Conservation (phyloP, 495 filamentous ascomycete species). For the Penicillium bialowiezense region DNA sequence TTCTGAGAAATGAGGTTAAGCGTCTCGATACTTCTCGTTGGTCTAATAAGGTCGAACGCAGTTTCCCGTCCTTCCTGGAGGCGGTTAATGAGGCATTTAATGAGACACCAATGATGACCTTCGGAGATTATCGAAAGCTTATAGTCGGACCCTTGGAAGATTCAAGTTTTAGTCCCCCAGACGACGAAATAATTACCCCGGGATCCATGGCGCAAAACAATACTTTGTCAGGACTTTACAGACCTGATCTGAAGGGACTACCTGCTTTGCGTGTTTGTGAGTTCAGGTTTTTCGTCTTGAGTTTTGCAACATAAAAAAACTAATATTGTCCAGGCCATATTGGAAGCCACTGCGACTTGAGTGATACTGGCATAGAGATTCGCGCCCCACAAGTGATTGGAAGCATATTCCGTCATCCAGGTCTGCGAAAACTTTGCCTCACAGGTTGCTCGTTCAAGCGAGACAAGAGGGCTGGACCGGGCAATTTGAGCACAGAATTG, state of each 20-base stretch:
- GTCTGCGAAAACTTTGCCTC: neutral
- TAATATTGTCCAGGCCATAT: neutral
- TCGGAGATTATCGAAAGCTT: neutral
- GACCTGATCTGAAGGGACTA: neutral
- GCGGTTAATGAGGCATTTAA: too few species aligned
- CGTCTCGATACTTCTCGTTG: neutral
- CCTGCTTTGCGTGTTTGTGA: conserved; percentile 1
- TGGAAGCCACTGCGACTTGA: neutral
- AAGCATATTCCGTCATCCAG: neutral
- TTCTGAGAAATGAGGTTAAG: neutral
- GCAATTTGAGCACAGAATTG: neutral
- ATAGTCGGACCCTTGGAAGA: neutral
- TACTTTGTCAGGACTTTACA: too few species aligned
- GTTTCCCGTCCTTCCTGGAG: too few species aligned
- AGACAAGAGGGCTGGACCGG: neutral
- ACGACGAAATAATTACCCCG: neutral
- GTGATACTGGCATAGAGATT: neutral
- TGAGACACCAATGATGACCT: too few species aligned
- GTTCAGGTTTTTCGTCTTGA: neutral
- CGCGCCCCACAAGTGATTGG: neutral
- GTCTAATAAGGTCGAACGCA: neutral
- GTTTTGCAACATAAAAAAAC: neutral
- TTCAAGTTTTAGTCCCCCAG: neutral
- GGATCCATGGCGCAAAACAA: too few species aligned
- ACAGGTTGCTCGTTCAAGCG: neutral